Evolutionary conservation across 371 early-diverging fungal species (phyloP).

Genomic region (Phascolomyces articulosus): DNA sequence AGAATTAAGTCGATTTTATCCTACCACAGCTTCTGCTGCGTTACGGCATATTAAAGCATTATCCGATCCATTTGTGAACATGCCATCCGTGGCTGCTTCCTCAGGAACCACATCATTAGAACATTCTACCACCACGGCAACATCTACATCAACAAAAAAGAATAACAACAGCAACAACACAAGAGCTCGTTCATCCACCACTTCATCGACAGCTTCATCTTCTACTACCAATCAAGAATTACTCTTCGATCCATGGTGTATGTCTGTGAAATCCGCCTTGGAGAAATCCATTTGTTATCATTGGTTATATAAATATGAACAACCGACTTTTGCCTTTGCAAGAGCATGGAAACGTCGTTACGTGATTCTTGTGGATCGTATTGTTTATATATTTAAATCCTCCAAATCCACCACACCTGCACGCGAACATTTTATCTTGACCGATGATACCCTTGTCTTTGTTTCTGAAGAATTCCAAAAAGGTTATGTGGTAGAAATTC

Average conservation of each 20-base stretch:
- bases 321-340: conserved; percentile 35
- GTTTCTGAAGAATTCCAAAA: conserved; percentile 50
- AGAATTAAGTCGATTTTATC: conserved; percentile 35
- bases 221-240: not conserved
- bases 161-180: not conserved
- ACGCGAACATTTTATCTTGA: conserved; percentile 43
- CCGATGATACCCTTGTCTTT: conserved; percentile 48
- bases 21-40: conserved; percentile 13
- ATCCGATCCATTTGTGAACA: conserved; percentile 30
- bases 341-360: conserved; percentile 46
- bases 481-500: conserved; percentile 40
- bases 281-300: conserved; percentile 30
- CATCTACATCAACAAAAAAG: not conserved
- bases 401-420: conserved; percentile 35
- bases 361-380: conserved; percentile 32
- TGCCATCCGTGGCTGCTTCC: conserved; percentile 11
- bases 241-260: conserved; percentile 36
- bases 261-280: conserved; percentile 32
- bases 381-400: conserved; percentile 40
- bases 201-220: not conserved
- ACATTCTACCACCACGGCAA: not conserved
- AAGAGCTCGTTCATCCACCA: not conserved
- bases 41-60: conserved; percentile 28
- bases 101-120: conserved; percentile 8
- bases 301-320: conserved; percentile 40